A percentile compares a stretch with the other conserved stretches of the same genome.
phyloP scores from a whole-genome alignment of 73 alveolate genomes.

The Symbiodinium pilosum region DNA sequence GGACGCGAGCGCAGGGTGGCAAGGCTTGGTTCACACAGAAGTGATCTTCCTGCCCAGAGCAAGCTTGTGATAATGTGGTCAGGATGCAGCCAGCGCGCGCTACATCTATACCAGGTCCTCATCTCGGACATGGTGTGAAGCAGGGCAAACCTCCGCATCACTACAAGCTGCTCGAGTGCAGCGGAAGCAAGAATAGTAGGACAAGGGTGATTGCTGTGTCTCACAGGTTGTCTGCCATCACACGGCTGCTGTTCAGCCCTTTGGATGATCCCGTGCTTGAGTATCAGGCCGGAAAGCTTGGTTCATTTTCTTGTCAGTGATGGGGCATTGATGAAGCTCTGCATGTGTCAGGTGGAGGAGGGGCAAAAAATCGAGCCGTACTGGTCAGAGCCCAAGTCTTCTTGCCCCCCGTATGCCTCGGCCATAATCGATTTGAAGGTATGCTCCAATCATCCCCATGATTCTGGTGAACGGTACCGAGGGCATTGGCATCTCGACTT shows the following conservation, averaged over 20 bases:
- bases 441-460: slow-evolving; percentile 63
- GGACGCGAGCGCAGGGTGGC: slow-evolving; percentile 99
- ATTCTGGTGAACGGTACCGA: slow-evolving; percentile 99
- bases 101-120: slow-evolving; percentile 97
- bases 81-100: slow-evolving; percentile 99
- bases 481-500: slow-evolving; percentile 97
- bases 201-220: neutral
- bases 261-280: slow-evolving; percentile 99
- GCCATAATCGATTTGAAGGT: slow-evolving; percentile 97
- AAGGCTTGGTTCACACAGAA: no score
- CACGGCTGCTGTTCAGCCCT: slow-evolving; percentile 98
- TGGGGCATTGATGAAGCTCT: neutral
- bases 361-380: slow-evolving; percentile 99
- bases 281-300: slow-evolving; percentile 96
- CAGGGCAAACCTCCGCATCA: no score
- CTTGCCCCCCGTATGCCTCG: slow-evolving; percentile 94
- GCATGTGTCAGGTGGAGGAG: slow-evolving; percentile 97
- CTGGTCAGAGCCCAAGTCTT: slow-evolving; percentile 98
- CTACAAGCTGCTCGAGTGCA: no score
- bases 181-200: no score
- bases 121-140: no score
- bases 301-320: neutral
- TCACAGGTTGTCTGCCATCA: slow-evolving; percentile 95
- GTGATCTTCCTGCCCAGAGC: slow-evolving; percentile 96
- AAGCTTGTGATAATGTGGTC: neutral